phyloP scores from a whole-genome alignment of 1,284 basidiomycete genomes.

The Puccinia hordei region DNA sequence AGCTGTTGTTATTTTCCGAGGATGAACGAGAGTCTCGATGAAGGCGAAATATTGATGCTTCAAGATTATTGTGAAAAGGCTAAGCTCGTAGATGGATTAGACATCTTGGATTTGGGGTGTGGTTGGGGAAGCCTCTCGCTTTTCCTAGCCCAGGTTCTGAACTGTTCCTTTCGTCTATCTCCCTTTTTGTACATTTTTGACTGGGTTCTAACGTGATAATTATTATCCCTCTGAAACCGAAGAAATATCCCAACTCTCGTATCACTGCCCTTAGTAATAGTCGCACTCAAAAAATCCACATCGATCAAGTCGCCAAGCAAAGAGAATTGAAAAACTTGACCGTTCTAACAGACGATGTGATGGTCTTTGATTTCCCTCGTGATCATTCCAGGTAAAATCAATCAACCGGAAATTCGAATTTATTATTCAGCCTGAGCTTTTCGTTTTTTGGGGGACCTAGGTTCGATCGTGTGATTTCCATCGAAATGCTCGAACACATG shows the following conservation, averaged over 20 bases:
- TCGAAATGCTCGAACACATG: slow-evolving; percentile 85
- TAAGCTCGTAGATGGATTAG: slow-evolving; percentile 67
- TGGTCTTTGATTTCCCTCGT: slow-evolving; percentile 67
- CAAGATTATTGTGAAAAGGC: slow-evolving; percentile 73
- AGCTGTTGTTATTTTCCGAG: slow-evolving; percentile 73
- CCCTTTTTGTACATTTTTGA: background rate
- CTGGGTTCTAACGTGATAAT: background rate
- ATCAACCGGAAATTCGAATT: background rate
- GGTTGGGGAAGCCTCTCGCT: slow-evolving; percentile 75
- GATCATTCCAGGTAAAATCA: slow-evolving; percentile 57
- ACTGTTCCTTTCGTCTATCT: background rate
- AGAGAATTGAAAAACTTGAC: slow-evolving; percentile 67
- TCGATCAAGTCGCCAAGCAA: slow-evolving; percentile 66
- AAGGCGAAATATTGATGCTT: slow-evolving; percentile 73
- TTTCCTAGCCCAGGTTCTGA: slow-evolving; percentile 68
- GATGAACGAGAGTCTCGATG: slow-evolving; percentile 68
- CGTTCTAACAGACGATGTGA: slow-evolving; percentile 75
- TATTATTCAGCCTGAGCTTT: background rate
- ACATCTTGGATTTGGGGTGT: slow-evolving; percentile 73
- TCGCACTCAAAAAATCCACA: slow-evolving; percentile 70
- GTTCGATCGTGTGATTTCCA: slow-evolving; percentile 74
- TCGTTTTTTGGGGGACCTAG: slow-evolving; percentile 58
- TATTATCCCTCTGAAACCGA: background rate
- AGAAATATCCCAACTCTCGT: slow-evolving; percentile 72
- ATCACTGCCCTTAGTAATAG: slow-evolving; percentile 74